Percentiles rank a stretch among this genome's conserved stretches.
phyloP scores from a whole-genome alignment of 345 rosid species.

The Camelina sativa region DNA sequence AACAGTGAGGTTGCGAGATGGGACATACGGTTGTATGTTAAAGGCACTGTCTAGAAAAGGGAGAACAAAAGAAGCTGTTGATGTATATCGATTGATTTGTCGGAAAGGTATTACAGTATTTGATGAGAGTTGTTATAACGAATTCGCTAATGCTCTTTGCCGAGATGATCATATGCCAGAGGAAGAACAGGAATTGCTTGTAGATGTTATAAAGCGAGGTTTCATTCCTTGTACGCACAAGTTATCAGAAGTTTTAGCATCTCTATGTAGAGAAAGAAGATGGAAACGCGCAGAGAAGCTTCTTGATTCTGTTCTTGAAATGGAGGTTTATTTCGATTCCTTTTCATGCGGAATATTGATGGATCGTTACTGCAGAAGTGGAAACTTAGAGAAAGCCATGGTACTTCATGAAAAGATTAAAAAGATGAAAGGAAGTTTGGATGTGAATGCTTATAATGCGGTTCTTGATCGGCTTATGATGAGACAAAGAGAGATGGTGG shows the following conservation, averaged over 20 bases:
- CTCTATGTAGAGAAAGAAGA: constrained; percentile 49
- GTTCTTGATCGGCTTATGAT: constrained; percentile 55
- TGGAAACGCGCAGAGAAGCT: constrained; percentile 66
- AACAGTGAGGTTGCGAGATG: constrained; percentile 44
- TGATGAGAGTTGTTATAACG: constrained; percentile 50
- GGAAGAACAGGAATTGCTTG: constrained; percentile 49
- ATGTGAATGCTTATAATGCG: constrained; percentile 53
- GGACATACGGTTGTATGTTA: constrained; percentile 61
- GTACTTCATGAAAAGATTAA: constrained; percentile 53
- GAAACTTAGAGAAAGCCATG: constrained; percentile 59
- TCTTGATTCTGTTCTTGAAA: constrained; percentile 54
- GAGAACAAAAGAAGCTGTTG: constrained; percentile 59
- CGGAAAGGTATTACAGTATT: constrained; percentile 43
- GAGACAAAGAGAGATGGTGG: constrained; percentile 46
- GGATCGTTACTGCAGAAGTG: constrained; percentile 55
- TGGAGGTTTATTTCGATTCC: constrained; percentile 56
- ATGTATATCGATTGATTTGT: constrained; percentile 44
- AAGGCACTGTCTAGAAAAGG: constrained; percentile 51
- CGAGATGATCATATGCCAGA: constrained; percentile 46
- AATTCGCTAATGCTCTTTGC: constrained; percentile 58
- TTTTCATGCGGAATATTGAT: constrained; percentile 53
- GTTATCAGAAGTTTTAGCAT: constrained; percentile 53
- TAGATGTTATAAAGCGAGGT: constrained; percentile 56
- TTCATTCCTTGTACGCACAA: constrained; percentile 47
- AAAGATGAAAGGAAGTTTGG: constrained; percentile 56